These are phyloP conservation scores for Cyphellophora attinorum DNA, from an alignment of 2,329 filamentous ascomycete species.

Conservation along the genomic window DNA sequence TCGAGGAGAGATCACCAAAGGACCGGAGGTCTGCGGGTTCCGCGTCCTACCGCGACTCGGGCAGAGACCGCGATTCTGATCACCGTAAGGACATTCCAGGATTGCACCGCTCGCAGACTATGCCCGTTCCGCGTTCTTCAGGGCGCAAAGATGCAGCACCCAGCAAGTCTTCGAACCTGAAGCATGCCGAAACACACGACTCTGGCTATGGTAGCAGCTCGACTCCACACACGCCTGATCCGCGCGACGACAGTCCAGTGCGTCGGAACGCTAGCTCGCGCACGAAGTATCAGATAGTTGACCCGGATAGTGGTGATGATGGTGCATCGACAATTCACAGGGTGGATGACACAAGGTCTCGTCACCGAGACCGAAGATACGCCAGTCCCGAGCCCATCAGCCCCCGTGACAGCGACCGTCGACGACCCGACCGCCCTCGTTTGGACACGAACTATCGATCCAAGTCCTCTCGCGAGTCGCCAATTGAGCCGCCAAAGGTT, in stretches of 20 bases:
- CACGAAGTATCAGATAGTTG: slow-evolving; percentile 15
- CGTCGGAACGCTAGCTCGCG: slow-evolving; percentile 6
- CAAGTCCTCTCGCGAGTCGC: slow-evolving; percentile 10
- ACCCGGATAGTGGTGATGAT: slow-evolving; percentile 11
- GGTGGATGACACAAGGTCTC: slow-evolving; percentile 3
- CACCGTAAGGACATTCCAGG: slow-evolving; percentile 20
- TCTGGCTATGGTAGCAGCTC: slow-evolving; percentile 31
- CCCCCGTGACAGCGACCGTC: too few species aligned
- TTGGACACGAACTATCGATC: slow-evolving; percentile 10
- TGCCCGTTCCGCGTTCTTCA: slow-evolving; percentile 21
- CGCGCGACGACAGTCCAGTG: slow-evolving; percentile 24
- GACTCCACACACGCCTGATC: slow-evolving; percentile 34
- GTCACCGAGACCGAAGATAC: slow-evolving; percentile 5
- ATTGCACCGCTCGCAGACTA: slow-evolving; percentile 22
- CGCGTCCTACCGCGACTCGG: slow-evolving; percentile 1
- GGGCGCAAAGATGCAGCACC: slow-evolving; percentile 19
- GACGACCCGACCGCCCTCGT: slow-evolving; percentile 7
- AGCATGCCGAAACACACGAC: slow-evolving; percentile 26
- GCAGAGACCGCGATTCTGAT: slow-evolving; percentile 5
- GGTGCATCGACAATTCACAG: slow-evolving; percentile 8
- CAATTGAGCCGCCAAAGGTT: slow-evolving; percentile 4
- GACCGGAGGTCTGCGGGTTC: neutral
- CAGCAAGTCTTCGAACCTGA: slow-evolving; percentile 26
- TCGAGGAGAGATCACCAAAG: slow-evolving; percentile 12
- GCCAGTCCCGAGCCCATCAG: slow-evolving; percentile 12